These are phyloP conservation scores for Neopestalotiopsis rosae DNA, from an alignment of 2,329 filamentous ascomycete species.

Conservation along the genomic window DNA sequence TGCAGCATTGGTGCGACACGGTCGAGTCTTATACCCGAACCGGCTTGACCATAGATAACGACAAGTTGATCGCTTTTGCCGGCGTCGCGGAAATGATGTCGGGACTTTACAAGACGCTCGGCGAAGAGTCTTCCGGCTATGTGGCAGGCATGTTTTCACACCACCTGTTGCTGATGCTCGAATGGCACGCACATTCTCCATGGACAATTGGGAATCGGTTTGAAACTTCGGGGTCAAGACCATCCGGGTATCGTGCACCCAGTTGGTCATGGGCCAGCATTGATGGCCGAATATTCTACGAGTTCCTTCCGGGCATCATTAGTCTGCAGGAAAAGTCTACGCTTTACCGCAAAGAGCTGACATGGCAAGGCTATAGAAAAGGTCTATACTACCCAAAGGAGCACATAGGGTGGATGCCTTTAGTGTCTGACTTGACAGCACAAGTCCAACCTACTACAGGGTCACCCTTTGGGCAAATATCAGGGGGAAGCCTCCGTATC, in stretches of 20 bases:
- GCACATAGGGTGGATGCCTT: background rate
- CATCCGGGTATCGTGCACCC: background rate
- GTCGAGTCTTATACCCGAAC: slow-evolving; percentile 16
- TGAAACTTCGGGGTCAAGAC: background rate
- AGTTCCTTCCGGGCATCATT: background rate
- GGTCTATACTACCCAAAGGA: background rate
- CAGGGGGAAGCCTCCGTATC: background rate
- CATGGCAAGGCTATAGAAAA: background rate
- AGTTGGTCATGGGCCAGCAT: slow-evolving; percentile 14
- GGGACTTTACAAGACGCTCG: background rate
- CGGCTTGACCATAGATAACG: background rate
- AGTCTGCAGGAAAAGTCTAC: background rate
- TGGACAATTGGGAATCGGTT: background rate
- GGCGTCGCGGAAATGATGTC: slow-evolving; percentile 14
- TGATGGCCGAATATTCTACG: slow-evolving; percentile 6
- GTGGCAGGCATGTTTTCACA: slow-evolving; percentile 7
- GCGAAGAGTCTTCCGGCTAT: background rate
- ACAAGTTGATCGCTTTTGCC: slow-evolving; percentile 16
- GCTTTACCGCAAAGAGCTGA: background rate
- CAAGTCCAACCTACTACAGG: background rate
- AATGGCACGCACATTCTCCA: slow-evolving; percentile 2
- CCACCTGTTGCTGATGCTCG: background rate
- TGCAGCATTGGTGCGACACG: slow-evolving; percentile 16
- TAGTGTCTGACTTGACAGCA: background rate
- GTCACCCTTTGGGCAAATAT: background rate